Percentiles rank a stretch among this genome's conserved stretches.
Evolutionary conservation across 257 asterid species (phyloP).

Genomic region (Forsythia viridissima): DNA sequence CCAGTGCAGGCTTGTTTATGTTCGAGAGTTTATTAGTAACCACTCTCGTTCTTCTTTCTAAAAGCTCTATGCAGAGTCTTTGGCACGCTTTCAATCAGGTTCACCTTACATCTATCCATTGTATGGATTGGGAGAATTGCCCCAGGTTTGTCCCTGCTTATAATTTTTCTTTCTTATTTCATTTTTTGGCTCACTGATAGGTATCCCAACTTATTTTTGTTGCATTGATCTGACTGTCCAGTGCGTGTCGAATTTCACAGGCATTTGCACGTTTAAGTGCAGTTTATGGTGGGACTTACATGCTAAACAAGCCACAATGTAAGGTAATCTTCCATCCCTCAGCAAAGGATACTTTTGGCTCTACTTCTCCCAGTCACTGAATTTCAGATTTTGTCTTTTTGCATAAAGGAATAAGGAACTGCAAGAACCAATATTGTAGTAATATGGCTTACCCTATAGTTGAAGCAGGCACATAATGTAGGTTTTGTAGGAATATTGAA

Average conservation of each 20-base stretch:
- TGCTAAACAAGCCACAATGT: slow-evolving; percentile 95
- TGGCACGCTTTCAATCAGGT: slow-evolving; percentile 96
- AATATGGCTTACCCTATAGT: not conserved
- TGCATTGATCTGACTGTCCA: not conserved
- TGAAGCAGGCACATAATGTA: not conserved
- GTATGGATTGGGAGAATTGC: slow-evolving; percentile 97
- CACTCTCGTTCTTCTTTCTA: slow-evolving; percentile 22
- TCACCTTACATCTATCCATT: slow-evolving; percentile 96
- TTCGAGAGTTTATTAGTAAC: slow-evolving; percentile 9
- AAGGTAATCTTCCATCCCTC: slow-evolving; percentile 49
- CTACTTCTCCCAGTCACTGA: not conserved
- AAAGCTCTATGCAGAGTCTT: slow-evolving; percentile 95
- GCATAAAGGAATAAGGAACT: not conserved
- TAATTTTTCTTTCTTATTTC: not conserved
- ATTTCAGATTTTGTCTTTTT: not conserved
- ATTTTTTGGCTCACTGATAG: slow-evolving; percentile 9
- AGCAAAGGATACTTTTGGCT: not conserved
- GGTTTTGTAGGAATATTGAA: not conserved
- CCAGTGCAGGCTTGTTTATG: not conserved
- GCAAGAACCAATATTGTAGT: not conserved
- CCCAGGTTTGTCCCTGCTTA: slow-evolving; percentile 70
- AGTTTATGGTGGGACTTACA: slow-evolving; percentile 98
- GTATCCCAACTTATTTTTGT: not conserved
- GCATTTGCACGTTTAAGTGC: slow-evolving; percentile 99
- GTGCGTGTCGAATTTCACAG: slow-evolving; percentile 38